A percentile compares a stretch with the other conserved stretches of the same genome.
These are phyloP conservation scores for Epithemia pelagica DNA, from an alignment of 108 stramenopile genomes.

Conservation along the genomic window DNA sequence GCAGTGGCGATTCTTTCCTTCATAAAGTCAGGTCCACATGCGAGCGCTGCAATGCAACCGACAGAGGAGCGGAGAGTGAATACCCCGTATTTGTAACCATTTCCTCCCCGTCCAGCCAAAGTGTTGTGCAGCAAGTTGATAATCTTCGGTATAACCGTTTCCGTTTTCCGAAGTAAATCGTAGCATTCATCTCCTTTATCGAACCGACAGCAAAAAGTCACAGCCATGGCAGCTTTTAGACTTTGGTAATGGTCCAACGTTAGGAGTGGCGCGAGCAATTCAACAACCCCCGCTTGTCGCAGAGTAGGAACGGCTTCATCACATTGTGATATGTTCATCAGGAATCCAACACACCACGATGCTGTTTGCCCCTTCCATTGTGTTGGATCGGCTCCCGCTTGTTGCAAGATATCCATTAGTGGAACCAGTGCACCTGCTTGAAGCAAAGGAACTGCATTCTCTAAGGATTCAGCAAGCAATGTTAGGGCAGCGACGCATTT, in stretches of 20 bases:
- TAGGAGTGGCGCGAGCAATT: slow-evolving; percentile 76
- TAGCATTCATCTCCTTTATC: slow-evolving; percentile 87
- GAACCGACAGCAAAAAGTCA: slow-evolving; percentile 84
- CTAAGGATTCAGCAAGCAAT: slow-evolving; percentile 77
- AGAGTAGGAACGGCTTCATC: slow-evolving; percentile 86
- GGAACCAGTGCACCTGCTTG: slow-evolving; percentile 71
- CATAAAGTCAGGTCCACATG: slow-evolving; percentile 88
- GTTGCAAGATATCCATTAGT: slow-evolving; percentile 82
- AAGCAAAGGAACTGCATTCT: slow-evolving; percentile 78
- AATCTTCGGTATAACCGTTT: slow-evolving; percentile 90
- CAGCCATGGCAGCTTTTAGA: slow-evolving; percentile 89
- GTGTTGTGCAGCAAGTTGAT: slow-evolving; percentile 83
- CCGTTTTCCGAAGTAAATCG: slow-evolving; percentile 81
- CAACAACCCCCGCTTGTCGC: slow-evolving; percentile 79
- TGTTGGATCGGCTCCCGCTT: slow-evolving; percentile 86
- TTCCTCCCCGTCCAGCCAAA: slow-evolving; percentile 79
- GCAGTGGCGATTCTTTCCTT: slow-evolving; percentile 84
- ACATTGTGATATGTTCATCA: slow-evolving; percentile 89
- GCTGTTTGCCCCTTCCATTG: slow-evolving; percentile 91
- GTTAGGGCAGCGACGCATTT: slow-evolving; percentile 88
- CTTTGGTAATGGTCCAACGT: slow-evolving; percentile 88
- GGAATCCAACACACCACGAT: slow-evolving; percentile 89
- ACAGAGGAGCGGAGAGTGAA: slow-evolving; percentile 85
- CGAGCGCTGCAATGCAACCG: slow-evolving; percentile 82
- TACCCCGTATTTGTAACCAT: slow-evolving; percentile 89